These are phyloP conservation scores for Paramyrothecium sp. DNA, from an alignment of 2,329 filamentous ascomycete genomes.

Conservation along the genomic window DNA sequence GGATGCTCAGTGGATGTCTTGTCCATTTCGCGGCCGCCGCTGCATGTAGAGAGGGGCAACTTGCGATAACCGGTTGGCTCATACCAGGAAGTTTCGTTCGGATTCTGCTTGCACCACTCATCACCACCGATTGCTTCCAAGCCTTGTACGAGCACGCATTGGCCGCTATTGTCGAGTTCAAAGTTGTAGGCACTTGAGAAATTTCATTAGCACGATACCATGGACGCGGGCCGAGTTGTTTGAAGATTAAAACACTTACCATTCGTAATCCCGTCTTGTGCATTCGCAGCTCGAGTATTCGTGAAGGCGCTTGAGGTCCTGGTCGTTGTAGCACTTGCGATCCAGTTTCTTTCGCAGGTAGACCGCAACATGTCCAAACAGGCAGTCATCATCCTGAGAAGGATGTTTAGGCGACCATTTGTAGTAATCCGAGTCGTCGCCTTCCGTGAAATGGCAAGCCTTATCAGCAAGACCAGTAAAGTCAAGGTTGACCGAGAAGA, in stretches of 20 bases:
- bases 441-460: constrained; percentile 68
- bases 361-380: constrained; percentile 87
- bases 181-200: constrained; percentile 85
- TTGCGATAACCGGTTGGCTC: constrained; percentile 85
- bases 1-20: constrained; percentile 52
- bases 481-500: constrained; percentile 81
- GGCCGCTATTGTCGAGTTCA: constrained; percentile 72
- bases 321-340: constrained; percentile 77
- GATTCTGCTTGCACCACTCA: constrained; percentile 57
- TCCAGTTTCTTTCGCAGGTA: constrained; percentile 89
- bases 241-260: constrained; percentile 53
- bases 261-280: constrained; percentile 85
- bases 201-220: constrained; percentile 19
- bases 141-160: constrained; percentile 75
- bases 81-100: constrained; percentile 74
- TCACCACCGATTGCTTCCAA: constrained; percentile 55
- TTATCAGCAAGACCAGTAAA: constrained; percentile 78
- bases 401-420: constrained; percentile 89
- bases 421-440: constrained; percentile 68
- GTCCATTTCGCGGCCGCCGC: constrained; percentile 73
- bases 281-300: constrained; percentile 79
- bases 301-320: constrained; percentile 68
- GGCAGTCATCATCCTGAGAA: constrained; percentile 71
- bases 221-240: neutral
- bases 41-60: constrained; percentile 85